Base-by-base conservation (phyloP, 2,329 filamentous ascomycete genomes). In the Aspergillus uvarum region DNA sequence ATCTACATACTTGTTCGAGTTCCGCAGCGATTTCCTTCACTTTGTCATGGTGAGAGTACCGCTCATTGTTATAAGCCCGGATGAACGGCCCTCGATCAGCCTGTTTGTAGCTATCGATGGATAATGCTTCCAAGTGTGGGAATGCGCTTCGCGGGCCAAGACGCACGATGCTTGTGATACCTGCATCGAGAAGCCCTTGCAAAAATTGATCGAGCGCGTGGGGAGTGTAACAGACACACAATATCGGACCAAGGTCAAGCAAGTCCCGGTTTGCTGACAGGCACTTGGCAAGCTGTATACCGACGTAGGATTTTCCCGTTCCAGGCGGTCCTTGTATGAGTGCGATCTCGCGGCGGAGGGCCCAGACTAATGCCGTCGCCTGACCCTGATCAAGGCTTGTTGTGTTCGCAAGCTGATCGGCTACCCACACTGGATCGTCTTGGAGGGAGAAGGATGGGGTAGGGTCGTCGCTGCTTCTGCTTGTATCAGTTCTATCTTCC, bases 301-400 rank as follows among this genome's bases (percentile, higher is more conserved):
- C 69, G 2, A 70, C 51, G 31, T 67, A 71, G 56, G 66, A 67
- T 57, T 68, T 63, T n/a, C 72, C 64, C 54, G 69, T 68, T 22
- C 67, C 65, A 38, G 65, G 63, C 55, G 69, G 65, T n/a, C 69
- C 69, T 59, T 70, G 65, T 4, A 70, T 71, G 11, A 70, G 57
- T 4, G 64, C 61, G 31, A 66, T 48, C 35, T 68, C 60, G 5
- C 58, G 57, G 2, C 51, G 60, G 16, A 65, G 60, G 19, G 50
- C 64, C 19, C 49, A 51, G 14, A 63, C 35, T 29, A 63, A 11
- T 8, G 56, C 61, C 1, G 48, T 19, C 10, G 50, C 50, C 26
- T 63, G 61, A 1, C 59, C 61, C 21, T 31, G 8, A 47, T 61
- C 61, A 3, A 63, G 47, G 12, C 35, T 31, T 2, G 51, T 56